These are phyloP conservation scores for Papiliotrema flavescens DNA, from an alignment of 1,284 basidiomycete species.

Conservation along the genomic window DNA sequence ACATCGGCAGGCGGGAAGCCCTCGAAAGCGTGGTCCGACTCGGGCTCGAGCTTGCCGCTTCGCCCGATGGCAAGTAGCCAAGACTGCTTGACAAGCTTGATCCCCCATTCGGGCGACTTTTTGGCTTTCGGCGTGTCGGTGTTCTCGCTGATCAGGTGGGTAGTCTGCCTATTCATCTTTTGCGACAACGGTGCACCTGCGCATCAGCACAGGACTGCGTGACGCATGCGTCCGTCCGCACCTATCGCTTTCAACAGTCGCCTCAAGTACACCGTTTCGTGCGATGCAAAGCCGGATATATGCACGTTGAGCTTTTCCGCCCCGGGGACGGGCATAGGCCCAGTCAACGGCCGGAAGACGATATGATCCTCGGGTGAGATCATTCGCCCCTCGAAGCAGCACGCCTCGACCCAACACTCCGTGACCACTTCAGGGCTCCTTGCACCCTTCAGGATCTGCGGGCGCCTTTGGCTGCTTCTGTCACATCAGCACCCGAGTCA, in stretches of 20 bases:
- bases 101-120: constrained; percentile 38
- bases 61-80: constrained; percentile 39
- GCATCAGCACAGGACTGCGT: constrained; percentile 2
- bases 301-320: constrained; percentile 26
- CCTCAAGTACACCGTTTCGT: constrained; percentile 31
- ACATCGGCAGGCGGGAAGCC: neutral
- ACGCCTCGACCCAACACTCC: constrained; percentile 48
- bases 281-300: constrained; percentile 37
- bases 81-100: constrained; percentile 29
- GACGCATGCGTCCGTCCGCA: constrained; percentile 7
- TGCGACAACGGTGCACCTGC: constrained; percentile 29
- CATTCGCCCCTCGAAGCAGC: constrained; percentile 34
- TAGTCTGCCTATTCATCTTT: constrained; percentile 31
- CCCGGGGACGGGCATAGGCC: constrained; percentile 34
- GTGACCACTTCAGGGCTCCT: constrained; percentile 30
- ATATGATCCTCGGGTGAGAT: constrained; percentile 33
- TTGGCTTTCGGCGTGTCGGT: constrained; percentile 32
- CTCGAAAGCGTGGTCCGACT: constrained; percentile 17
- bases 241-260: constrained; percentile 38
- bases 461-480: constrained; percentile 6
- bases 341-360: constrained; percentile 37
- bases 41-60: constrained; percentile 24
- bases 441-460: constrained; percentile 7
- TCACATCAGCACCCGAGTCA: neutral
- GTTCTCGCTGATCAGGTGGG: constrained; percentile 35